phyloP scores from a whole-genome alignment of 2,329 filamentous ascomycete genomes.

The Bertia moriformis region DNA sequence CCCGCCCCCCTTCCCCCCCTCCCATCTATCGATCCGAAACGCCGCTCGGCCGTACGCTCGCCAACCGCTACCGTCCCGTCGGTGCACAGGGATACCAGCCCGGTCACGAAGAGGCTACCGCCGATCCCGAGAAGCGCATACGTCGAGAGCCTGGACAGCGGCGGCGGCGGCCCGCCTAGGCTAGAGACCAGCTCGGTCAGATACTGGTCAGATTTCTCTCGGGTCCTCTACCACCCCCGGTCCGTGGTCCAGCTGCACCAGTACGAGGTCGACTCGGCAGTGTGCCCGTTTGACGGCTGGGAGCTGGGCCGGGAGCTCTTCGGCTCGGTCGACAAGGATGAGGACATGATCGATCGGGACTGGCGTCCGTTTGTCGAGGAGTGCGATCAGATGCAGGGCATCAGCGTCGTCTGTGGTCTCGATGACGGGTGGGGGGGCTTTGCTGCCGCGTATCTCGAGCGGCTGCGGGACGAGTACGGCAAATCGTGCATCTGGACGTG shows the following conservation, averaged over 20 bases:
- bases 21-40: slow-evolving; percentile 10
- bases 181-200: slow-evolving; percentile 61
- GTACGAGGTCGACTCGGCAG: slow-evolving; percentile 54
- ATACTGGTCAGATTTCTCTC: slow-evolving; percentile 93
- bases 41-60: slow-evolving; percentile 6
- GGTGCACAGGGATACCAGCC: no score
- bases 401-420: slow-evolving; percentile 60
- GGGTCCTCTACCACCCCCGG: slow-evolving; percentile 79
- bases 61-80: slow-evolving; percentile 49
- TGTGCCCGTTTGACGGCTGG: slow-evolving; percentile 72
- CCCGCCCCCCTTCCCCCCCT: not conserved
- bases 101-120: no score
- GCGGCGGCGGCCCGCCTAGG: slow-evolving; percentile 42
- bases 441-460: slow-evolving; percentile 57
- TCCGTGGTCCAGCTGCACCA: slow-evolving; percentile 79
- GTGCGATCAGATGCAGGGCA: slow-evolving; percentile 77
- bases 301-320: slow-evolving; percentile 63
- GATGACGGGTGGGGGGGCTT: slow-evolving; percentile 79
- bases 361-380: slow-evolving; percentile 79
- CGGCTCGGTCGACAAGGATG: slow-evolving; percentile 56
- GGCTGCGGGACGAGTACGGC: slow-evolving; percentile 75
- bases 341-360: slow-evolving; percentile 79
- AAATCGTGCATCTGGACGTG: slow-evolving; percentile 80
- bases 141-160: slow-evolving; percentile 64
- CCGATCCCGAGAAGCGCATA: slow-evolving; percentile 61